Evolutionary conservation across 768 basidiomycete species (phyloP).

Genomic region (Lepiota brunneoincarnata): DNA sequence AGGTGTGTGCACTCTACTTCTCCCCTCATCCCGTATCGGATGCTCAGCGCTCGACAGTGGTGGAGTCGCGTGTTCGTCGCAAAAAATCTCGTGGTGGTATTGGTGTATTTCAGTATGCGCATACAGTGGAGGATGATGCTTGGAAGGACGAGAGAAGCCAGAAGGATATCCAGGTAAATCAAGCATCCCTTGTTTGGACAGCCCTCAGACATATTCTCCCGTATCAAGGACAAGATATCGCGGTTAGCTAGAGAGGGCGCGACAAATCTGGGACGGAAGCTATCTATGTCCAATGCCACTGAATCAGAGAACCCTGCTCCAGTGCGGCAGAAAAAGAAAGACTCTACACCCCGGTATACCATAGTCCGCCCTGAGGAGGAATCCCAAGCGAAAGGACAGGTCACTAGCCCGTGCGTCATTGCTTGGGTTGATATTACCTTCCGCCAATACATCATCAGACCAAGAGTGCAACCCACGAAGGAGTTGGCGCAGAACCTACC

Average conservation of each 20-base stretch:
- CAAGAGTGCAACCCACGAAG: conserved; percentile 52
- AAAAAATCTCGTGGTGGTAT: conserved; percentile 58
- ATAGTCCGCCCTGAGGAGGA: conserved; percentile 36
- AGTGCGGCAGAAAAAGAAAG: conserved; percentile 22
- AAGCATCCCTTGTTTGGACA: background rate
- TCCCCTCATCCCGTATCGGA: conserved; percentile 4
- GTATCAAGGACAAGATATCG: conserved; percentile 56
- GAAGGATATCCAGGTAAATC: conserved; percentile 60
- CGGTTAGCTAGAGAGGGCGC: conserved; percentile 43
- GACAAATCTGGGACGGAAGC: conserved; percentile 17
- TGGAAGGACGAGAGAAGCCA: conserved; percentile 63
- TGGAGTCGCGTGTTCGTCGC: conserved; percentile 57
- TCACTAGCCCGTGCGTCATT: conserved; percentile 40
- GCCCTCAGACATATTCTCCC: background rate
- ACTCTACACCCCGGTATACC: conserved; percentile 49
- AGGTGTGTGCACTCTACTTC: conserved; percentile 40
- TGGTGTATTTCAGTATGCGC: conserved; percentile 78
- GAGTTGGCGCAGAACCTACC: conserved; percentile 31
- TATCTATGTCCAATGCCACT: conserved; percentile 13
- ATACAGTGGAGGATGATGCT: conserved; percentile 67
- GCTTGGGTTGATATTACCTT: background rate
- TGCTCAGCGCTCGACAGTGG: conserved; percentile 36
- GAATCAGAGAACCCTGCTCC: conserved; percentile 12
- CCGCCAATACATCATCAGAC: conserved; percentile 32
- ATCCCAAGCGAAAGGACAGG: conserved; percentile 24